Percentiles rank a stretch among this genome's conserved stretches.
These are phyloP conservation scores for Oidium heveae DNA, from an alignment of 2,329 filamentous ascomycete species.

Conservation along the genomic window DNA sequence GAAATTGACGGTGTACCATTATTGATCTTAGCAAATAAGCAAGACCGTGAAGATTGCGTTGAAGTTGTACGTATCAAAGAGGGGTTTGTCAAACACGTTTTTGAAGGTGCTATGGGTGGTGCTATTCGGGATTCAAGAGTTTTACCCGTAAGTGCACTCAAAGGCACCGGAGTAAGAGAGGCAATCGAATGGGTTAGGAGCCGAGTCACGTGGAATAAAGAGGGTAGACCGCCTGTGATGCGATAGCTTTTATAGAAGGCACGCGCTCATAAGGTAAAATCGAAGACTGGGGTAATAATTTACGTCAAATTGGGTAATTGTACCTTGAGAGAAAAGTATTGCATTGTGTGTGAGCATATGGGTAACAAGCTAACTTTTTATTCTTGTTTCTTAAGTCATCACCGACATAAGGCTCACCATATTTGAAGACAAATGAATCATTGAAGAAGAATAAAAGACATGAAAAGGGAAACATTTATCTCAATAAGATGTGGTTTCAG, in stretches of 20 bases:
- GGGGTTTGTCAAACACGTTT: constrained; percentile 79
- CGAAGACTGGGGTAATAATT: no score
- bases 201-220: constrained; percentile 89
- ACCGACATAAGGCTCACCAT: no score
- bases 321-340: no score
- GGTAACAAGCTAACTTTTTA: no score
- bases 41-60: constrained; percentile 89
- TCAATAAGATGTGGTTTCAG: no score
- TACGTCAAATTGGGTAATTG: no score
- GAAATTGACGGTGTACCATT: constrained; percentile 83
- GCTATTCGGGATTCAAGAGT: constrained; percentile 78
- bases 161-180: constrained; percentile 65
- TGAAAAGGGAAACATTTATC: no score
- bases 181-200: constrained; percentile 93
- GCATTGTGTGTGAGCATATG: no score
- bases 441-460: no score
- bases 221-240: constrained; percentile 78
- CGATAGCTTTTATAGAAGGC: constrained; percentile 23
- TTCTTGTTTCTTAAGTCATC: no score
- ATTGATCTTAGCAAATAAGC: constrained; percentile 85
- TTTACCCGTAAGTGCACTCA: constrained; percentile 74
- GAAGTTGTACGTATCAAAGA: constrained; percentile 97
- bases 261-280: no score
- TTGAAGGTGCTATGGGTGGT: constrained; percentile 74
- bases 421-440: no score